Evolutionary conservation across 139 green algal species (phyloP).

Genomic region (Coccomyxa sp.): DNA sequence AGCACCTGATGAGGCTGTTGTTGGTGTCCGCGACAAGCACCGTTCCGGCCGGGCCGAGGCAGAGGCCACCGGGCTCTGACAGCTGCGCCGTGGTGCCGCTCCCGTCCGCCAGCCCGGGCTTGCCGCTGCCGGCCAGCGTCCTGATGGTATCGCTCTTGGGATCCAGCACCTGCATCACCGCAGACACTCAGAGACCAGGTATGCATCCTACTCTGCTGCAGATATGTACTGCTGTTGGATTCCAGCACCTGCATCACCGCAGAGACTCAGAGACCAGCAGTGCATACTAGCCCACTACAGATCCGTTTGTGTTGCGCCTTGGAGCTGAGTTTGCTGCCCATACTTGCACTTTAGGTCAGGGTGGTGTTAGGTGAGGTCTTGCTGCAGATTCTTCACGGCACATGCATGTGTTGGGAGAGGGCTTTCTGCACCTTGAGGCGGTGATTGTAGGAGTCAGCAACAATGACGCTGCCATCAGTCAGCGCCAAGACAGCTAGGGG

Average conservation of each 20-base stretch:
- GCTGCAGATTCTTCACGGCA: too few relatives aligned
- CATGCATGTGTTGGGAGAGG: neutral
- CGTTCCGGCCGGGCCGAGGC: conserved; percentile 23
- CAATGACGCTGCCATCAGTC: conserved; percentile 40
- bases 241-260: too few relatives aligned
- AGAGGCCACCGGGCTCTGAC: conserved; percentile 68
- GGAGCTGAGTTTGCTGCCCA: too few relatives aligned
- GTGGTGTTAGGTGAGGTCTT: too few relatives aligned
- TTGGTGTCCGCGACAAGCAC: conserved; percentile 75
- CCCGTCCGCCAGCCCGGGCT: conserved; percentile 53
- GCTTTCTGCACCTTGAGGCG: conserved; percentile 59
- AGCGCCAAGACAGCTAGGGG: conserved; percentile 41
- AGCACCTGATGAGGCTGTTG: conserved; percentile 55
- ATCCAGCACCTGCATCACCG: conserved; percentile 32
- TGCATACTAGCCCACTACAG: too few relatives aligned
- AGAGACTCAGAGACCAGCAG: too few relatives aligned
- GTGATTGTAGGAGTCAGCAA: conserved; percentile 83
- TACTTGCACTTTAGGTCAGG: too few relatives aligned
- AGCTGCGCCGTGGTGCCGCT: conserved; percentile 40
- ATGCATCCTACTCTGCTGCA: too few relatives aligned
- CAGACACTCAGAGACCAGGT: neutral
- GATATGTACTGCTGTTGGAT: too few relatives aligned
- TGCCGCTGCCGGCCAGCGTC: conserved; percentile 56
- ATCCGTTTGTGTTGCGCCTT: too few relatives aligned
- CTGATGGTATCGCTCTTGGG: conserved; percentile 31